Base-by-base conservation (phyloP, 2,329 filamentous ascomycete species). In the Fusarium brachygibbosum region DNA sequence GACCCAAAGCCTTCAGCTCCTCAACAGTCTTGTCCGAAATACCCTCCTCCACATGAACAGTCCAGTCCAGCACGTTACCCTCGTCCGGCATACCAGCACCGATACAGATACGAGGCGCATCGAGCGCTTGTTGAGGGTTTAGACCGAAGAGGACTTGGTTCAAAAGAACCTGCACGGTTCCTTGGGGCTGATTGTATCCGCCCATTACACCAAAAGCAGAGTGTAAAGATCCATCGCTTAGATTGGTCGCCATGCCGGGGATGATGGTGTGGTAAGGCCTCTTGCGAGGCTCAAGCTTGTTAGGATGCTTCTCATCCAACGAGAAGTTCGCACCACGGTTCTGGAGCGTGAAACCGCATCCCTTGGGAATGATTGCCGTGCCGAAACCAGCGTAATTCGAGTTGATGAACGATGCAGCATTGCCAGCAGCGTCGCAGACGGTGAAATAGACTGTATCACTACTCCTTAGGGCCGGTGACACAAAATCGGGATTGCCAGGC, bases 261-360 rank as follows among this genome's bases (percentile, higher is more conserved):
- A 99, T 99, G 78, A 99, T 98, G 55, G 96, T 99, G 80, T 98
- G 96, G 80, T 98, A 99, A 0, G 96, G 96, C 45, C 96, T 82
- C 83, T 98, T 98, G 34, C 90, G 84, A 0, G 94, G 93, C 10
- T 88, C 92, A 16, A 97, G 84, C 21, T 85, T 86, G 76, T 98
- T 98, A 1, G 94, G 93, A 76, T 97, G 94, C 2, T 82, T 82
- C 0, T 84, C 78, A 25, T 87, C 81, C 1, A 99, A 86, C 2
- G 86, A 88, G 81, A 99, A 98, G 78, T 95, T 96, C 38, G 91
- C 90, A 10, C 93, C 96, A 4, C 96, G 93, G 83, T 97, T 98
- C 78, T 99, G 96, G 21, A 99, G 86, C 1, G 93, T 95, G 82
- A 98, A 98, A 10, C 95, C 95, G 78, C 93, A 97, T 9, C 91